Conservation (phyloP, 306 rosid genomes). For the Cicer cuneatum region DNA sequence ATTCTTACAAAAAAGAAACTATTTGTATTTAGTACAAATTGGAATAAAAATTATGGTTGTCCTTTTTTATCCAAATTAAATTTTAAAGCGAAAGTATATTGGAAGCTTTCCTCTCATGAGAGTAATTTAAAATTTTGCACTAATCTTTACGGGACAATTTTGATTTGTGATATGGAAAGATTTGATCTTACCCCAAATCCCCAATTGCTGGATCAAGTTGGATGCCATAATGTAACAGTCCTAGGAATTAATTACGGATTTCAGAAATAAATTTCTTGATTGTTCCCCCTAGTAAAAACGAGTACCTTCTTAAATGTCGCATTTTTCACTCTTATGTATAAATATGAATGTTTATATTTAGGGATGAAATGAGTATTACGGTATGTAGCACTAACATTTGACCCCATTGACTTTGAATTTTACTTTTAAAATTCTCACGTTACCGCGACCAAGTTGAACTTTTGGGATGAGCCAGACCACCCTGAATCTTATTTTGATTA, state of each 20-base stretch:
- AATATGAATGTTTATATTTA: too few species aligned
- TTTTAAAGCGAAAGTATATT: conserved; percentile 14
- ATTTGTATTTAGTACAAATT: background rate
- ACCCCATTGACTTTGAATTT: background rate
- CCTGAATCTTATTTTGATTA: too few species aligned
- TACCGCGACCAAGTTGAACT: background rate
- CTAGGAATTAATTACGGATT: conserved; percentile 12
- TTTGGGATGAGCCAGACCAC: background rate
- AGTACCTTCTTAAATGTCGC: too few species aligned
- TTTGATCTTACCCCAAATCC: conserved; percentile 18
- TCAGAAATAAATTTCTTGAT: conserved; percentile 1
- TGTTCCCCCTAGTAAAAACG: background rate
- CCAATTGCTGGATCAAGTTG: conserved; percentile 30
- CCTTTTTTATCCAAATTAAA: background rate
- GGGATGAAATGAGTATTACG: too few species aligned
- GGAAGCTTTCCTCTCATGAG: background rate
- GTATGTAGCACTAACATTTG: background rate
- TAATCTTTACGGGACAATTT: background rate
- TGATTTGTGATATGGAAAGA: conserved; percentile 6
- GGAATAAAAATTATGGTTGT: background rate
- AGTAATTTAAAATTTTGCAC: too few species aligned
- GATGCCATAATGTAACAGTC: conserved; percentile 21
- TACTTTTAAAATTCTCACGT: conserved; percentile 17
- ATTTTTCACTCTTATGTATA: too few species aligned
- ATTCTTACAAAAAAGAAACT: too few species aligned